Base-by-base conservation (phyloP, 257 asterid species). In the Vinca minor region DNA sequence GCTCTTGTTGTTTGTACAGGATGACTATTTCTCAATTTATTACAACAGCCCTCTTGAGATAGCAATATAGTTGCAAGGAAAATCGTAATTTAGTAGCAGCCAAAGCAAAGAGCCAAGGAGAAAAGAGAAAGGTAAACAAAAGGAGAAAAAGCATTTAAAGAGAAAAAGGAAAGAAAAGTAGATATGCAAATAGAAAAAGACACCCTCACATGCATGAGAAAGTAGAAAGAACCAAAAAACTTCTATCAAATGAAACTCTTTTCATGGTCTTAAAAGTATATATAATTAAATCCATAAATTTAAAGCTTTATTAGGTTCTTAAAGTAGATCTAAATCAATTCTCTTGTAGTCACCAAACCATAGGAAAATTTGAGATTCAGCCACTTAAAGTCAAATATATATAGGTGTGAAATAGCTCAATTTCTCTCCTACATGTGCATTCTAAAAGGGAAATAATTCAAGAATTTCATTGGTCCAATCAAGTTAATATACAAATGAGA, bases 171-270 rank as follows among this genome's bases (percentile, higher is more conserved):
- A 60, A 67, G 69, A 65, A 47, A 38, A 47, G 38, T 53, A 74
- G 63, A 52, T n/a, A 25, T 50, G 32, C 28, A 49, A 49, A 76
- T 71, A 65, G 73, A 79, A 79, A 79, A 81, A 46, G 82, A 68
- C 72, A 71, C 72, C 32, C 61, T 79, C 89, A 77, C 84, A 86
- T 79, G 88, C 80, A 66, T 62, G 60, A 69, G 28, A 73, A 83
- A 82, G 84, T 74, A 34, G 76, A 71, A 77, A 49, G 67, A 76
- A 70, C 49, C 23, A 12, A 44, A n/a, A 36, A 41, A 61, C 38
- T 21, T 36, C 49, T 6, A 21, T 34, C 36, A 23, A 56, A 76
- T 69, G 62, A 62, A 49, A 58, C 76, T 76, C 84, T 75, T 66
- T 34, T 57, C n/a, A 58, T 23, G 69, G 59, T 67, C 65, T 46